These are phyloP conservation scores for Termitomyces sp. DNA, from an alignment of 768 basidiomycete species.

Conservation along the genomic window DNA sequence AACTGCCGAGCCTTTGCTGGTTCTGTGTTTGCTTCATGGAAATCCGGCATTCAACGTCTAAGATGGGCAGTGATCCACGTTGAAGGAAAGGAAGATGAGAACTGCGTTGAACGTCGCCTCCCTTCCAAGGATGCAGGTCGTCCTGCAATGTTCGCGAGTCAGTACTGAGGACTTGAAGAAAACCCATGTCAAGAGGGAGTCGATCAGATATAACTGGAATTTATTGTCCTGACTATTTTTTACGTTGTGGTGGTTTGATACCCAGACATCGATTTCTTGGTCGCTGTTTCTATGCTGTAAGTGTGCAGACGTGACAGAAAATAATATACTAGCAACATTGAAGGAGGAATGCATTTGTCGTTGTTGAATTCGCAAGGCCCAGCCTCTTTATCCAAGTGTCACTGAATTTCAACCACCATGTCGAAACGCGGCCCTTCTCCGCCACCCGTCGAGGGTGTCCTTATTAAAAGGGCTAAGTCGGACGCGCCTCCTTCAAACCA, in stretches of 20 bases:
- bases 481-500: constrained; percentile 52
- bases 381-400: not conserved
- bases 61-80: too few relatives aligned
- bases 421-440: constrained; percentile 69
- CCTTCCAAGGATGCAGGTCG: not conserved
- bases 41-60: too few relatives aligned
- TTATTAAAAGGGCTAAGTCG: constrained; percentile 60
- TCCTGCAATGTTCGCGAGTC: not conserved
- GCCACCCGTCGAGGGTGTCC: constrained; percentile 43
- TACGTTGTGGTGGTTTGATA: not conserved
- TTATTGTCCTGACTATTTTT: too few relatives aligned
- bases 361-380: constrained; percentile 8
- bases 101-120: not conserved
- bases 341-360: not conserved
- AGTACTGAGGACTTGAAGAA: too few relatives aligned
- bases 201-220: too few relatives aligned
- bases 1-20: not conserved
- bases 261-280: not conserved
- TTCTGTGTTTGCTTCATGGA: not conserved
- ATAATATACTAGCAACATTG: too few relatives aligned
- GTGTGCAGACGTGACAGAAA: too few relatives aligned
- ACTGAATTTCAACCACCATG: constrained; percentile 34
- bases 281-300: not conserved
- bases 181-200: too few relatives aligned
- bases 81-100: not conserved